Base-by-base conservation (phyloP, 192 early-diverging fungal species). In the Chytriomyces confervae region DNA sequence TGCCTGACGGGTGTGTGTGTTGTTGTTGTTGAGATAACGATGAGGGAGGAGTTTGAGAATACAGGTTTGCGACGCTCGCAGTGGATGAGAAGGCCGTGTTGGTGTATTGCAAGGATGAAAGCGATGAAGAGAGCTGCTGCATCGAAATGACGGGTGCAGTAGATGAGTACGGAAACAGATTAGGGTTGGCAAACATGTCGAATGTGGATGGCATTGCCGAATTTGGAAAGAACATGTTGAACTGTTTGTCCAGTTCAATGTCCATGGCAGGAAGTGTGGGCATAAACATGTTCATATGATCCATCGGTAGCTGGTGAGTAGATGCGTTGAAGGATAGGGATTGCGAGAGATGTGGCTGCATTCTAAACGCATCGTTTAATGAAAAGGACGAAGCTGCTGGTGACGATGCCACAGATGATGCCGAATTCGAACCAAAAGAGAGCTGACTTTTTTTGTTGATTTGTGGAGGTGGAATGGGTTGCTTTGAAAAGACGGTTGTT, bases 381-480 rank as follows among this genome's bases (percentile, higher is more conserved):
- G 53, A 57, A 18, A 18, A 20, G 11, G 53, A 11, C 0, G 53
- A 11, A 18, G 53, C 20, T 57, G 53, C 20, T 57, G 53, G 53
- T 57, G 53, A 57, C 20, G 53, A 18, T 3, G 1, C 20, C 53
- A 20, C 53, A 57, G 53, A 57, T 18, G 13, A 57, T 57, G 13
- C 53, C 20, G 13, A 57, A 57, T 9, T 45, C 5, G 49, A 9
- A 69, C 50, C 50, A 20, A 60, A 57, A 57, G 50, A 72, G 57
- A 72, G 69, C 20, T 72, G 57, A 50, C 23, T 53, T 16, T 61
- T 72, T 36, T 72, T 72, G 69, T 57, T 57, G 50, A 72, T 51
- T 45, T 72, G 69, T 50, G 69, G 50, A 10, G 69, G 69, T 8
- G 60, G 76, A 2, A 80, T 80, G 44, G 50, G 75, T 18, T 62